These are phyloP conservation scores for Paraphoma sp. DNA, from an alignment of 2,329 filamentous ascomycete genomes.

Conservation along the genomic window DNA sequence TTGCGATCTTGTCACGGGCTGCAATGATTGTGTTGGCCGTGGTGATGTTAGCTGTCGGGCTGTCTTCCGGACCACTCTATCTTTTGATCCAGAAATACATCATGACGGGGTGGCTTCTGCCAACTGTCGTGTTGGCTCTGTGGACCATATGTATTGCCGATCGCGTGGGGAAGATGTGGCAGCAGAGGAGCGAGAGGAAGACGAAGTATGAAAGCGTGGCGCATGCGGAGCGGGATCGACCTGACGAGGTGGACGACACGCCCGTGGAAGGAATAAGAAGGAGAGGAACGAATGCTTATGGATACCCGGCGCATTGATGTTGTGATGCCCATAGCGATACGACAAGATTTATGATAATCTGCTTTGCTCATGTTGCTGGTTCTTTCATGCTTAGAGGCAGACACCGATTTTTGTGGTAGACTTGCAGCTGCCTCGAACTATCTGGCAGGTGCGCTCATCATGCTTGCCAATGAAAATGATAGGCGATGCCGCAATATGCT, in stretches of 20 bases:
- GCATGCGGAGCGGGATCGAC: not conserved
- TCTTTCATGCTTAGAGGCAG: no score
- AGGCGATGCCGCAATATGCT: no score
- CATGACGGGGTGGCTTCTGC: conserved; percentile 10
- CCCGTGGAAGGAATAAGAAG: not conserved
- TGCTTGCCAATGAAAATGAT: no score
- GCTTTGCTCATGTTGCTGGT: no score
- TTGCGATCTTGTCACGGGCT: conserved; percentile 2
- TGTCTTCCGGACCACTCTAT: not conserved
- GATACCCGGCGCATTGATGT: not conserved
- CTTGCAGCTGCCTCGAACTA: no score
- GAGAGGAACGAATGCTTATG: conserved; percentile 4
- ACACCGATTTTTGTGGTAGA: no score
- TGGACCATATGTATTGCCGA: conserved; percentile 13
- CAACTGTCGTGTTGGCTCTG: conserved; percentile 12
- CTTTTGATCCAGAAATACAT: conserved; percentile 7
- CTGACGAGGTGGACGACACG: not conserved
- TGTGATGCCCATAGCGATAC: not conserved
- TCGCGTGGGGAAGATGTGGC: conserved; percentile 5
- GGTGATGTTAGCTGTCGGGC: conserved; percentile 5
- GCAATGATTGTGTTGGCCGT: conserved; percentile 6
- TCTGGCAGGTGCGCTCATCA: no score
- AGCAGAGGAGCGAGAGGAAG: conserved; percentile 7
- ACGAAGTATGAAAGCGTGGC: conserved; percentile 2
- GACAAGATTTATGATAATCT: not conserved